Percentiles rank a stretch among this genome's conserved stretches.
phyloP scores from a whole-genome alignment of 257 asterid species.

The Penstemon newberryi region DNA sequence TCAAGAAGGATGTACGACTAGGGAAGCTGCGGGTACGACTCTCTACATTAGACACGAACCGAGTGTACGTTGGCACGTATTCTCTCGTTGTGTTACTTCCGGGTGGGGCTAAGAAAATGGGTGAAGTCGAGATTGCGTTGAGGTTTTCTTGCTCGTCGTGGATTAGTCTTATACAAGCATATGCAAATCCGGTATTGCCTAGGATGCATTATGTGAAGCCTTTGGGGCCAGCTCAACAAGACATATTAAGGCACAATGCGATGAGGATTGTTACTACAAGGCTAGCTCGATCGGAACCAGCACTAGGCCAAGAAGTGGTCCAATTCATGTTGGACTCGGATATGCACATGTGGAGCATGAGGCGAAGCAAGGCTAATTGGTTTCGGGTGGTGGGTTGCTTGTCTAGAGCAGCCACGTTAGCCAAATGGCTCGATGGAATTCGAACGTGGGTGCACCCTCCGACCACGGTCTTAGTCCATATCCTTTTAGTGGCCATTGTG shows the following conservation, averaged over 20 bases:
- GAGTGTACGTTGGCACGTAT: slow-evolving; percentile 69
- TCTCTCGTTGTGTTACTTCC: slow-evolving; percentile 67
- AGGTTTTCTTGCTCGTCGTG: slow-evolving; percentile 79
- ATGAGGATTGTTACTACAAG: slow-evolving; percentile 71
- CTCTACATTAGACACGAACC: slow-evolving; percentile 77
- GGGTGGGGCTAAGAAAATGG: slow-evolving; percentile 83
- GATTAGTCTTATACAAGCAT: slow-evolving; percentile 76
- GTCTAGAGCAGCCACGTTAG: slow-evolving; percentile 62
- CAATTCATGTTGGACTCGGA: slow-evolving; percentile 87
- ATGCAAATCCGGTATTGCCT: slow-evolving; percentile 74
- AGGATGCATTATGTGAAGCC: slow-evolving; percentile 91
- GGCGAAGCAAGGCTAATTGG: slow-evolving; percentile 95
- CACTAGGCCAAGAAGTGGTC: slow-evolving; percentile 82
- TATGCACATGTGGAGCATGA: slow-evolving; percentile 88
- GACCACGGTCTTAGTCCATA: slow-evolving; percentile 64
- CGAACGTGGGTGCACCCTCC: slow-evolving; percentile 70
- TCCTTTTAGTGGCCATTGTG: slow-evolving; percentile 59
- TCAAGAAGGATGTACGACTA: slow-evolving; percentile 62
- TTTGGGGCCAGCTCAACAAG: slow-evolving; percentile 82
- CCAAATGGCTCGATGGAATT: slow-evolving; percentile 71
- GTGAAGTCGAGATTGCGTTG: slow-evolving; percentile 76
- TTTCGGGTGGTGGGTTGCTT: slow-evolving; percentile 76
- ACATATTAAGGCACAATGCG: slow-evolving; percentile 69
- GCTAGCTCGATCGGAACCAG: slow-evolving; percentile 82
- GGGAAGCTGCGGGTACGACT: slow-evolving; percentile 84